phyloP scores from a whole-genome alignment of 1,139 yeast genomes.

The Saccharomyces hybrid region DNA sequence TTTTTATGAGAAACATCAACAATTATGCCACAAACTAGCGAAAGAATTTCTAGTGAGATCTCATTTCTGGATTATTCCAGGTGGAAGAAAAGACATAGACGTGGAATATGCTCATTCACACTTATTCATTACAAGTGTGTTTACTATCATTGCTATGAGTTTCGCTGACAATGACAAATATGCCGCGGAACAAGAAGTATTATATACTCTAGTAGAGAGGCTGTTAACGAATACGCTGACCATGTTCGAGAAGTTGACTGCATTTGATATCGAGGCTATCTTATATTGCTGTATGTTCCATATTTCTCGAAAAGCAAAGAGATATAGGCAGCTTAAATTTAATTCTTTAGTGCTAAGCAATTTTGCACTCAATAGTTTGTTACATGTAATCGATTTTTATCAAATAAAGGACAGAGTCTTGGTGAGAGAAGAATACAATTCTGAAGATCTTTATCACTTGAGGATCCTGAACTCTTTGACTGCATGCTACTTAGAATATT shows the following conservation, averaged over 20 bases:
- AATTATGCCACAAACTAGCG: conserved; percentile 36
- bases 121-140: conserved; percentile 44
- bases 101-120: conserved; percentile 39
- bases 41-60: conserved; percentile 40
- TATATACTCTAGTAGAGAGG: conserved; percentile 40
- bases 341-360: conserved; percentile 45
- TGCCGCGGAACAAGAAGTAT: conserved; percentile 37
- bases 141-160: conserved; percentile 44
- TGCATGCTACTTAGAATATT: conserved; percentile 41
- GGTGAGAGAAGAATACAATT: conserved; percentile 25
- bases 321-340: conserved; percentile 37
- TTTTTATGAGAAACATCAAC: conserved; percentile 37
- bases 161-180: conserved; percentile 43
- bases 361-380: conserved; percentile 41
- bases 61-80: conserved; percentile 50
- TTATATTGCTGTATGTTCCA: conserved; percentile 45
- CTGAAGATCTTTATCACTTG: conserved; percentile 41
- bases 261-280: conserved; percentile 50
- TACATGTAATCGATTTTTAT: conserved; percentile 39
- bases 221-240: conserved; percentile 42
- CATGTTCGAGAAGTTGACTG: conserved; percentile 42
- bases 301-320: conserved; percentile 42
- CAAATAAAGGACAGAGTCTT: conserved; percentile 35
- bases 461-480: conserved; percentile 45
- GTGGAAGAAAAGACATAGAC: conserved; percentile 41